Base-by-base conservation (phyloP, 495 filamentous ascomycete species). In the Aspergillus hancockii region DNA sequence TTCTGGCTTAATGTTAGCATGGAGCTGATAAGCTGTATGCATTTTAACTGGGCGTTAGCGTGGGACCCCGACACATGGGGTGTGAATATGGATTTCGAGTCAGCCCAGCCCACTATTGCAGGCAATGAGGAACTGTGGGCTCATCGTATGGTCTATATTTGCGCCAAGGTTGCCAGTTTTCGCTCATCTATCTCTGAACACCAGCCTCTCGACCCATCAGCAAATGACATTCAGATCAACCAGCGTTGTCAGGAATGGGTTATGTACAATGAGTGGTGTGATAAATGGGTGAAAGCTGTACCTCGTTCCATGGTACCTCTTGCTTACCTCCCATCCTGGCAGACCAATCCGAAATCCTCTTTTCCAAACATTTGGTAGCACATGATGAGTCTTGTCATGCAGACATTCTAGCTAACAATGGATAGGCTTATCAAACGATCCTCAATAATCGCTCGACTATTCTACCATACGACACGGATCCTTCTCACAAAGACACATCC, bases 51-150 rank as follows among this genome's bases (percentile, higher is more conserved):
- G 90, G 83, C 88, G 58, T 82, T 92, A 3, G 86, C 92, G 1
- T 98, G 92, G 92, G 84, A 96, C 45, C 93, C 93, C 3, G 92
- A 97, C 69, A 84, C 89, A 7, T 98, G 94, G 94, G 89, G 89
- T 3, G 72, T 98, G 40, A 89, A 97, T 64, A 88, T 97, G 83
- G 82, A 91, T 57, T 88, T 94, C 61, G 71, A 70, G 16, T 74
- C 74, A 23, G 73, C 74, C 40, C 82, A 74, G 8, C 63, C 57
- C 23, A 63, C 67, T 31, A 34, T 64, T 50, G 63, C 64, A 1
- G 83, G 83, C 18, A 78, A 83, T 36, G 92, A 97, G 69, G 92
- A 97, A 58, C 65, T 89, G n/a, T 98, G 94, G 94, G 87, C 89
- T 8, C 86, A 97, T 68, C 85, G 90, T 28, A 94, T 97, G 54